Base-by-base conservation (phyloP, 208 protist species). In the Leptomonas seymouri region DNA sequence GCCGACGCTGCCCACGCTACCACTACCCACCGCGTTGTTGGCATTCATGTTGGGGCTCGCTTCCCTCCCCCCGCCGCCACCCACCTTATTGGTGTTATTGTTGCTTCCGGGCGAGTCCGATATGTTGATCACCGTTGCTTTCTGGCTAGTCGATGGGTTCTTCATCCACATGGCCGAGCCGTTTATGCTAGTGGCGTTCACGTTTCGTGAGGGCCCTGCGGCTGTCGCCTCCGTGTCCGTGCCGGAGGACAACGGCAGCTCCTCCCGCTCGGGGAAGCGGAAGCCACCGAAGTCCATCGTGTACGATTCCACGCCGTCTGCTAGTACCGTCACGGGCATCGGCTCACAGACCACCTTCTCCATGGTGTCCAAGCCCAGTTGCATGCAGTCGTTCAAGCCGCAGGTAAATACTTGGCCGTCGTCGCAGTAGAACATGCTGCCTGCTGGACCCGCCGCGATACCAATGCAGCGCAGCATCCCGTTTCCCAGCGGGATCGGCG, bases 351-450 rank as follows among this genome's bases (percentile, higher is more conserved):
- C 81, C 27, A 87, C 78, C 50, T 75, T 80, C 28, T 79, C 68
- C 8, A 59, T 31, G 4, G 76, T 78, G n/a, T 90, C 85, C 18
- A 97, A 44, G 1, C 93, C 93, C 42, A 97, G 86, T 78, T 94
- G 93, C 72, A 80, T 81, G 66, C 85, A 67, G 69, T 91, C 82
- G 71, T 97, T 97, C 18, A 88, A 51, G 3, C 93, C 93, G 59
- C 88, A 93, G 3, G 82, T 76, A 41, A 91, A 87, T 27, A 97
- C 85, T 30, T 70, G 71, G 34, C 90, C 89, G 51, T 90, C 74
- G 31, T 89, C 83, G 67, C 83, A 91, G 53, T 88, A 87, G 78
- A 97, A 94, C 85, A 95, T 91, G 70, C 89, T 95, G 3, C 85
- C 84, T 3, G 66, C 71, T 7, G 93, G 89, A 5, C 93, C 93